Base-by-base conservation (phyloP, 176 grass and related monocot genomes). In the Oryza meridionalis region DNA sequence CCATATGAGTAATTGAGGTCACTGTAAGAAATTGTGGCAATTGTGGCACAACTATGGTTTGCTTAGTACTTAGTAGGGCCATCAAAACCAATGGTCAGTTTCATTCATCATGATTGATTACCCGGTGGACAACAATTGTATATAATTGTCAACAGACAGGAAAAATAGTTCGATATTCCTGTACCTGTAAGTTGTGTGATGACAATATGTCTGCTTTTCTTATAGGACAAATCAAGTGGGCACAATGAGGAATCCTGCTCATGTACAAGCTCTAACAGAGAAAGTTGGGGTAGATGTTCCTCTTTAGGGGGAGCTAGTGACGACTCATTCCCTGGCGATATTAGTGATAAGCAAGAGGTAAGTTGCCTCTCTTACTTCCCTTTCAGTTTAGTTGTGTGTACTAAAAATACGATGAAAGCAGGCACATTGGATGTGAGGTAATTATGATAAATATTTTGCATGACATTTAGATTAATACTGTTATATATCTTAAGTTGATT, bases 201-300 rank as follows among this genome's bases (percentile, higher is more conserved):
- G 13, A 53, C 45, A 86, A 67, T 65, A 73, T 51, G 66, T 62
- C 29, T 86, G 22, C 45, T 45, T 86, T 82, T 72, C 78, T 82
- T 75, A 64, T 63, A 98, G 92, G 91, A 89, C 82, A 86, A 98
- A 84, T 77, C 26, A 15, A 91, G 67, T 65, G 77, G 72, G 80
- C 63, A 70, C 65, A 90, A 93, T 59, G 91, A 92, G 82, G 90
- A 98, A 71, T 92, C 87, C 33, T 98, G 87, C 65, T 98, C 96
- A 55, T 84, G 75, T 77, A 90, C 93, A 70, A 95, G 93, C 66
- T 98, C 93, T n/a, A 98, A 95, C 33, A 91, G 88, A 86, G 93
- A 94, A 81, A 95, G 93, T 84, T 92, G 80, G 91, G 96, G 93
- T 29, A 90, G 91, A 82, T 94, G 96, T 82, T 98, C 96, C 73